phyloP scores from a whole-genome alignment of 2,329 filamentous ascomycete species.

The Botryotinia convoluta region DNA sequence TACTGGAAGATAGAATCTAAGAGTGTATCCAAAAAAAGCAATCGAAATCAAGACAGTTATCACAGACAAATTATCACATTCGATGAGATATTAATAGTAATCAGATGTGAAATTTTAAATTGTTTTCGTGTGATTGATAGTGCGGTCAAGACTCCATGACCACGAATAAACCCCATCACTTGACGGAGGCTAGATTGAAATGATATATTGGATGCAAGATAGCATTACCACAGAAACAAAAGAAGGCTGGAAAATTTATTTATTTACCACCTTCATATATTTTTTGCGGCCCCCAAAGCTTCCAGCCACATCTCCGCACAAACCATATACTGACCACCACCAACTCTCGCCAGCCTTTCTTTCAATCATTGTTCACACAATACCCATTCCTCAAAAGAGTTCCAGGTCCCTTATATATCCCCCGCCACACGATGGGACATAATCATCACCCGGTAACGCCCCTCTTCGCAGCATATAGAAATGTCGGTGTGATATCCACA shows the following conservation, averaged over 20 bases:
- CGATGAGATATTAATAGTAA: not conserved
- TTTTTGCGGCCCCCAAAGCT: not conserved
- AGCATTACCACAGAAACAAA: constrained; percentile 5
- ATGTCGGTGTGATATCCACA: constrained; percentile 17
- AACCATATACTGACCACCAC: not conserved
- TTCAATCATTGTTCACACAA: not conserved
- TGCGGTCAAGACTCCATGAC: not conserved
- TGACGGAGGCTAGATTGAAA: not conserved
- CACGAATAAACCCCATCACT: not conserved
- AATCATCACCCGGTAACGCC: not conserved
- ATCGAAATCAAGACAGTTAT: not conserved
- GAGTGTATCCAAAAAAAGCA: not conserved
- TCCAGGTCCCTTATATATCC: not conserved
- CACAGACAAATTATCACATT: not conserved
- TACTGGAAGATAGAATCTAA: not conserved
- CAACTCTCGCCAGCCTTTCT: not conserved
- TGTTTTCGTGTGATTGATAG: not conserved
- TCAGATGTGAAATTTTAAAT: not conserved
- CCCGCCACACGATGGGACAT: not conserved
- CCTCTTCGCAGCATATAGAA: not conserved
- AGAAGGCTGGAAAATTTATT: constrained; percentile 2
- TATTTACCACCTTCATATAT: not conserved
- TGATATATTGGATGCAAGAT: not conserved
- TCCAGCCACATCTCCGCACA: not conserved
- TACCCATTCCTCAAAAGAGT: not conserved